Conservation (phyloP, 1,139 yeast genomes). For the Hanseniaspora uvarum region DNA sequence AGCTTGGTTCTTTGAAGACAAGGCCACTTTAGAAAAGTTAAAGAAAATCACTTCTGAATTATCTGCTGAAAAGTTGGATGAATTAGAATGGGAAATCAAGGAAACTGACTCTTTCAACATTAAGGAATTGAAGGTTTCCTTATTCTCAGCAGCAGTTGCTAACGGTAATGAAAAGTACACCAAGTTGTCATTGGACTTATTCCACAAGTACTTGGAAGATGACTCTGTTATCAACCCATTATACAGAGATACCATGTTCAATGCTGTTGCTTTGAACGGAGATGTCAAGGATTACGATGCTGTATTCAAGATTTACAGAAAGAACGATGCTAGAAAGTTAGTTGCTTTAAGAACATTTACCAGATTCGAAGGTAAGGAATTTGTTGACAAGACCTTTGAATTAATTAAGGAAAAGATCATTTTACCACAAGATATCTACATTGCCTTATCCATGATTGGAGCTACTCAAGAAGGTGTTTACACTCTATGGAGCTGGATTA, state of each 20-base stretch:
- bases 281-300: slow-evolving; percentile 53
- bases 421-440: slow-evolving; percentile 73
- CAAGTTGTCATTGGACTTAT: slow-evolving; percentile 46
- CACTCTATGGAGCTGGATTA: slow-evolving; percentile 68
- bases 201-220: slow-evolving; percentile 48
- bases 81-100: slow-evolving; percentile 61
- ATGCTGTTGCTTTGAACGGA: slow-evolving; percentile 58
- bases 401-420: slow-evolving; percentile 57
- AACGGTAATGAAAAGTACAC: slow-evolving; percentile 49
- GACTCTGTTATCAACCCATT: slow-evolving; percentile 66
- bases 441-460: slow-evolving; percentile 66
- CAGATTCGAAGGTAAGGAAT: slow-evolving; percentile 46
- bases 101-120: slow-evolving; percentile 56
- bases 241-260: slow-evolving; percentile 61
- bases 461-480: slow-evolving; percentile 50
- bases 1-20: slow-evolving; percentile 64
- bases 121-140: slow-evolving; percentile 63
- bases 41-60: slow-evolving; percentile 50
- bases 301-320: slow-evolving; percentile 52
- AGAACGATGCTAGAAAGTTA: slow-evolving; percentile 46
- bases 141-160: slow-evolving; percentile 60
- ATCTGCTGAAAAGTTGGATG: slow-evolving; percentile 47
- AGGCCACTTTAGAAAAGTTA: slow-evolving; percentile 46
- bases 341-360: slow-evolving; percentile 72
- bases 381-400: slow-evolving; percentile 51